A percentile compares a stretch with the other conserved stretches of the same genome.
These are phyloP conservation scores for Nasturtium officinale DNA, from an alignment of 345 rosid genomes.

Conservation along the genomic window DNA sequence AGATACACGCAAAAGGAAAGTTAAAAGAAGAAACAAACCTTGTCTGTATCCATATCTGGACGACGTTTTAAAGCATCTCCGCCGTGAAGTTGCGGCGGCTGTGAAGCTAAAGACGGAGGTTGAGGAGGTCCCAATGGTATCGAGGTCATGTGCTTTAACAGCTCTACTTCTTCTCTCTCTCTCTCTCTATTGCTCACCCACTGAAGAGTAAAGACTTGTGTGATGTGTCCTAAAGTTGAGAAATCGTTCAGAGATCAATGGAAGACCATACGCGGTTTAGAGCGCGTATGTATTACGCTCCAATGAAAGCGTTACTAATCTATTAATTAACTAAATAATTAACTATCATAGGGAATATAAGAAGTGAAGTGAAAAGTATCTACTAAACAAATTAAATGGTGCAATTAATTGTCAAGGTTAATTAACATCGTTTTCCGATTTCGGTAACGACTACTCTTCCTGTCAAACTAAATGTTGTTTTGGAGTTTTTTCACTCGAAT, in stretches of 20 bases:
- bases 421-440: neutral
- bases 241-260: conserved; percentile 10
- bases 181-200: conserved; percentile 34
- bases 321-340: neutral
- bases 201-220: conserved; percentile 23
- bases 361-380: neutral
- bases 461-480: neutral
- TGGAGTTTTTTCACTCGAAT: neutral
- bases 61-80: conserved; percentile 51
- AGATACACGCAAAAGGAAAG: neutral
- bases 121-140: conserved; percentile 52
- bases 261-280: neutral
- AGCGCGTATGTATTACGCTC: neutral
- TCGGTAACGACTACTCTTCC: neutral
- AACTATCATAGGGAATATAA: too few relatives aligned
- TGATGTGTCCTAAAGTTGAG: conserved; percentile 28
- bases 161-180: conserved; percentile 43
- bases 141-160: conserved; percentile 63
- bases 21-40: conserved; percentile 39
- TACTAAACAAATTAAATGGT: neutral
- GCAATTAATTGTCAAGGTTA: neutral
- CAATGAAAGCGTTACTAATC: conserved; percentile 5
- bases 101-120: conserved; percentile 42
- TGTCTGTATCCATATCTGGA: conserved; percentile 51
- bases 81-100: conserved; percentile 39